Percentiles rank a stretch among this genome's conserved stretches.
Evolutionary conservation across 129 eudicot genomes (phyloP).

Genomic region (Chrysanthemum lavandulifolium): DNA sequence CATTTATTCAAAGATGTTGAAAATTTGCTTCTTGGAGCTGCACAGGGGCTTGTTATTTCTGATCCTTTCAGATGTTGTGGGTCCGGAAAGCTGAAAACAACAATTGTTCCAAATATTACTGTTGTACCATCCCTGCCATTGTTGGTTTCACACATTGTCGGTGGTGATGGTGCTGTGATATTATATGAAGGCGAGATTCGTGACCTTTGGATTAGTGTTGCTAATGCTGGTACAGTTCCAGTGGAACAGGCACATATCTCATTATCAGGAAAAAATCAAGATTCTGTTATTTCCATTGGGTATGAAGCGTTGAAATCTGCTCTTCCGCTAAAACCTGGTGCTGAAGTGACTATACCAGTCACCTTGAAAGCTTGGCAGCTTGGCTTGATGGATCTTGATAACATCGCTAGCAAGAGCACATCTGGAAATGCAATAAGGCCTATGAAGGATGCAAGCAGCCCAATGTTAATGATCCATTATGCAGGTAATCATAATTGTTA

Average conservation of each 20-base stretch:
- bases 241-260: slow-evolving; percentile 96
- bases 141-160: slow-evolving; percentile 74
- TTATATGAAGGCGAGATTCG: slow-evolving; percentile 94
- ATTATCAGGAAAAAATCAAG: slow-evolving; percentile 92
- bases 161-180: slow-evolving; percentile 85
- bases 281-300: slow-evolving; percentile 67
- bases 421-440: slow-evolving; percentile 54
- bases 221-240: slow-evolving; percentile 96
- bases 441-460: slow-evolving; percentile 80
- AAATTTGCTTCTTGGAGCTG: slow-evolving; percentile 82
- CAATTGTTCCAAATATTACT: slow-evolving; percentile 61
- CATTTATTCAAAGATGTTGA: slow-evolving; percentile 94
- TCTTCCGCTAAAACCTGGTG: slow-evolving; percentile 92
- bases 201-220: slow-evolving; percentile 75
- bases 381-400: slow-evolving; percentile 57
- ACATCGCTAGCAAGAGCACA: slow-evolving; percentile 41
- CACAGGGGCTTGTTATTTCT: slow-evolving; percentile 95
- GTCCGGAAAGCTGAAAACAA: slow-evolving; percentile 67
- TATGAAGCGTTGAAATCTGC: slow-evolving; percentile 67
- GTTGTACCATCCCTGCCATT: slow-evolving; percentile 88
- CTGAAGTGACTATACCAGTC: slow-evolving; percentile 80
- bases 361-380: slow-evolving; percentile 96
- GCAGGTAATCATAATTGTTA: slow-evolving; percentile 51
- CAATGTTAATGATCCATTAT: slow-evolving; percentile 81
- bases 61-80: slow-evolving; percentile 95